Evolutionary conservation across 345 rosid species (phyloP).

Genomic region (Citrus australasica): DNA sequence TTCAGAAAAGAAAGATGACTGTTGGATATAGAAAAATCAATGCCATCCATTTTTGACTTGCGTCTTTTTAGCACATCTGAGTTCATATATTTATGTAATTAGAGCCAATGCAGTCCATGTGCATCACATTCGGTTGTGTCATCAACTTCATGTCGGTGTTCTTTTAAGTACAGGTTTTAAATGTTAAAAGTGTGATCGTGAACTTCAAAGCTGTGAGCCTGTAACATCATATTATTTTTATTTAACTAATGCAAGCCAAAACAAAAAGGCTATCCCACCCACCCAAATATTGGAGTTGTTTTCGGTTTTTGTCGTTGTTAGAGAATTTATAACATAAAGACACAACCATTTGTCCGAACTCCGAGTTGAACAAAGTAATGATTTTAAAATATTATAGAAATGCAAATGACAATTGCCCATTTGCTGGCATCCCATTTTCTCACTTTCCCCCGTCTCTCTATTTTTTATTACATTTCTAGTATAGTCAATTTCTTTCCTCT

Average conservation of each 20-base stretch:
- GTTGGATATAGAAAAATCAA: neutral
- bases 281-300: neutral
- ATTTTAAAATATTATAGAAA: neutral
- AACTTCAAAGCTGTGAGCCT: neutral
- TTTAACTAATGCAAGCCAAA: neutral
- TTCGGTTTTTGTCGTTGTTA: neutral
- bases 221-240: too few species aligned
- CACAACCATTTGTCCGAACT: neutral
- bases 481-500: neutral
- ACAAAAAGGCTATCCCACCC: neutral
- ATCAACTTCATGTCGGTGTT: neutral
- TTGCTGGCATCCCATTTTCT: neutral
- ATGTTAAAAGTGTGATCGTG: neutral
- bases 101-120: neutral
- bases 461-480: neutral
- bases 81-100: neutral
- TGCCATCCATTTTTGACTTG: neutral
- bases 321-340: neutral
- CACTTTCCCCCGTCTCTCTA: neutral
- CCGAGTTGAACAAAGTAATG: neutral
- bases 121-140: neutral
- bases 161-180: neutral
- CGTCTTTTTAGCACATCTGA: neutral
- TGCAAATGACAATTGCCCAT: neutral
- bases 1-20: too few species aligned